phyloP scores from a whole-genome alignment of 192 early-diverging fungal genomes.

The Coemansia guatemalensis region DNA sequence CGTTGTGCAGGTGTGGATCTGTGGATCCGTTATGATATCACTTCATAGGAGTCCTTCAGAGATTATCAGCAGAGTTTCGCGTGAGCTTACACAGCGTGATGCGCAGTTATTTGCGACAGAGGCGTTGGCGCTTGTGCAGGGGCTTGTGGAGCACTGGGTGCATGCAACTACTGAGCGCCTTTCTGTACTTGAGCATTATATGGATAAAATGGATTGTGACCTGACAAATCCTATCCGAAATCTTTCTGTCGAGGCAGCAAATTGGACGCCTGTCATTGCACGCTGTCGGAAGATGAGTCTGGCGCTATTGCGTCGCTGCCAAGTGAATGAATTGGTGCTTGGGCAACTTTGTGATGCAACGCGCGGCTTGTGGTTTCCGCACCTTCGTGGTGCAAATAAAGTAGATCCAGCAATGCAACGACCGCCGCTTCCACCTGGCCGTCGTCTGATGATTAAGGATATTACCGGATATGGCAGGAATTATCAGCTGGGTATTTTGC shows the following conservation, averaged over 20 bases:
- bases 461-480: conserved; percentile 2
- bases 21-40: conserved; percentile 35
- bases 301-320: conserved; percentile 46
- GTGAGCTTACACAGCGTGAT: conserved; percentile 5
- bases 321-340: conserved; percentile 31
- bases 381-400: not conserved
- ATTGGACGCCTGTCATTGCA: conserved; percentile 48
- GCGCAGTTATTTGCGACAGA: not conserved
- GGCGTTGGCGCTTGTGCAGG: conserved; percentile 22
- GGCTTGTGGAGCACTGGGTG: conserved; percentile 32
- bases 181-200: conserved; percentile 19
- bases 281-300: conserved; percentile 47
- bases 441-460: conserved; percentile 11
- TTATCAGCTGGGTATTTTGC: conserved; percentile 8
- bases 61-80: conserved; percentile 6
- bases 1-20: conserved; percentile 37
- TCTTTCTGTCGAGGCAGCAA: conserved; percentile 29
- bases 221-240: conserved; percentile 28
- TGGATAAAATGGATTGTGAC: conserved; percentile 39
- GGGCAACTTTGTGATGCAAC: conserved; percentile 28
- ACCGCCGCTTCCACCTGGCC: conserved; percentile 12
- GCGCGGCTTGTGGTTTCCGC: conserved; percentile 1
- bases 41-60: conserved; percentile 20
- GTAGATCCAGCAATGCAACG: not conserved
- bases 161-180: conserved; percentile 14